phyloP scores from a whole-genome alignment of 1,284 basidiomycete species.

The Irpex sp. region DNA sequence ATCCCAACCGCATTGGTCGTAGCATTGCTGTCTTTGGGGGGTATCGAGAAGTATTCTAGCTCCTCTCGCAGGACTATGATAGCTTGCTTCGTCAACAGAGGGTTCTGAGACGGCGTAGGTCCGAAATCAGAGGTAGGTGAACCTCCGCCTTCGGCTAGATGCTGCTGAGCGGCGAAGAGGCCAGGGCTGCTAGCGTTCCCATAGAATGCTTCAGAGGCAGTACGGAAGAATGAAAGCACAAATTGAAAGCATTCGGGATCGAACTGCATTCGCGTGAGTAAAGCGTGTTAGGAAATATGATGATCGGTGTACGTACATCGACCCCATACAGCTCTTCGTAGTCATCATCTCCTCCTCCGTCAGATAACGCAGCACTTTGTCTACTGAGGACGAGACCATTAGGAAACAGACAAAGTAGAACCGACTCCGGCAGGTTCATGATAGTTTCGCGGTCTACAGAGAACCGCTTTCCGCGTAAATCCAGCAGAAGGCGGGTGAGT shows the following conservation, averaged over 20 bases:
- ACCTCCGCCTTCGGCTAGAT: constrained; percentile 51
- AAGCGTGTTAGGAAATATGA: constrained; percentile 12
- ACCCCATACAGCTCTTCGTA: constrained; percentile 94
- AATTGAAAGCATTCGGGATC: constrained; percentile 95
- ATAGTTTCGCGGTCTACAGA: constrained; percentile 96
- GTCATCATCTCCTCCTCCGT: constrained; percentile 75
- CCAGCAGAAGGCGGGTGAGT: constrained; percentile 83
- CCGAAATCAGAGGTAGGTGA: constrained; percentile 59
- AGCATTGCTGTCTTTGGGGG: constrained; percentile 58
- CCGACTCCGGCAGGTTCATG: constrained; percentile 97
- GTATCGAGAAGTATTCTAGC: constrained; percentile 96
- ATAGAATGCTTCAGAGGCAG: constrained; percentile 88
- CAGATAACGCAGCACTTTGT: constrained; percentile 70
- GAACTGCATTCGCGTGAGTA: constrained; percentile 53
- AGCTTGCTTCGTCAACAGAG: constrained; percentile 92
- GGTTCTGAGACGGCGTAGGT: constrained; percentile 72
- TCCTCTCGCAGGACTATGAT: constrained; percentile 98
- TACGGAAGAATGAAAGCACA: constrained; percentile 88
- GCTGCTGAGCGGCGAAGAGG: constrained; percentile 75
- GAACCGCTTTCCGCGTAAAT: constrained; percentile 88
- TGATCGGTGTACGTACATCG: constrained; percentile 63
- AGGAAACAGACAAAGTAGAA: constrained; percentile 94
- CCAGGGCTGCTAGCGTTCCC: constrained; percentile 74
- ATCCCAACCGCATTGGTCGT: constrained; percentile 73
- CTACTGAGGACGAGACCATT: constrained; percentile 93